Evolutionary conservation across 225 moss, liverwort and hornwort genomes (phyloP), one percentile per base, ranked within the genome.

Genomic region (Pseudoscleropodium purum): DNA sequence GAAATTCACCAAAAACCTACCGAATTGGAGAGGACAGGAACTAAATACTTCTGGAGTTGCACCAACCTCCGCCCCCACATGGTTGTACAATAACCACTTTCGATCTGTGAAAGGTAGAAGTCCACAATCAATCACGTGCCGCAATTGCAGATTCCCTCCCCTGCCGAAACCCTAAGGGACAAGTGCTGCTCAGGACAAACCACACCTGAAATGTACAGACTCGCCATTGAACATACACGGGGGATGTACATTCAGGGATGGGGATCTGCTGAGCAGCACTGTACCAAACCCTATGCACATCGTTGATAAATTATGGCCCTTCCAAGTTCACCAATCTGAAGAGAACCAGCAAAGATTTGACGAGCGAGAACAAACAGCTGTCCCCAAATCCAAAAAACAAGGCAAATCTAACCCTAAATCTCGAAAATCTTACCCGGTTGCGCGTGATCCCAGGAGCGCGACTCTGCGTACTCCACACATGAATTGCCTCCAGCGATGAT

Each of bases 31-130:
- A 92, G 20, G 37, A 89, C 90, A 85, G 91, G 90, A 84, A 84
- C 87, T 41, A 94, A 59, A 85, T 72, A 90, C 87, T 85, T 92
- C 66, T 85, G 91, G 65, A 92, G 65, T 83, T 85, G 89, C 88
- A 90, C 90, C 90, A 94, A 60, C 79, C 92, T 91, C 88, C 89
- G 88, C 45, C 76, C 90, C 91, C 91, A 92, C 94, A 94, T 94
- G 60, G 68, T 90, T 90, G 88, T 76, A 84, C 84, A 64, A 72
- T 39, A 47, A 45, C 47, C 70, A 61, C 75, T 91, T 62, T 78
- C 69, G 45, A 77, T 82, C 87, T 65, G 87, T 7, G 16, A 34
- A 45, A 75, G 54, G 13, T 43, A 82, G 54, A 63, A 75, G 39
- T 49, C 51, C 85, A 79, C 81, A 86, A 39, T 76, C 51, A 67